These are phyloP conservation scores for Salvia rosmarinus DNA, from an alignment of 257 asterid genomes.

Conservation along the genomic window DNA sequence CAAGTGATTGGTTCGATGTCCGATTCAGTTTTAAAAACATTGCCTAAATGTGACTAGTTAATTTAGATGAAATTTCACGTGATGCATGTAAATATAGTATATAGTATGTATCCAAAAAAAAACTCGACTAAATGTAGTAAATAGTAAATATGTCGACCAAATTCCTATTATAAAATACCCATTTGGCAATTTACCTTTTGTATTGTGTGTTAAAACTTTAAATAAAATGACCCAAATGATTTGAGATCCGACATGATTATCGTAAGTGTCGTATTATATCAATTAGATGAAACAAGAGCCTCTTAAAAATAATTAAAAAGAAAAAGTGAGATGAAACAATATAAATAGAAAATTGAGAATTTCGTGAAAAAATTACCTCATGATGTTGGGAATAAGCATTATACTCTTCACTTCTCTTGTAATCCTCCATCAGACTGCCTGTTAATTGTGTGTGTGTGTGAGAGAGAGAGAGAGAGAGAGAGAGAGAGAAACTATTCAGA, in stretches of 20 bases:
- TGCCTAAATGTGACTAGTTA: too few relatives aligned
- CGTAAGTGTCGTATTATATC: background rate
- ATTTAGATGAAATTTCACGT: too few relatives aligned
- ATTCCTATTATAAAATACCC: background rate
- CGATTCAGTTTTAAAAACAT: too few relatives aligned
- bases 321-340: background rate
- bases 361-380: conserved; percentile 33
- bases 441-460: conserved; percentile 1
- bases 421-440: conserved; percentile 49
- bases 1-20: too few relatives aligned
- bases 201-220: background rate
- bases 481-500: conserved; percentile 10
- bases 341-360: background rate
- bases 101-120: too few relatives aligned
- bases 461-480: conserved; percentile 31
- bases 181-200: background rate
- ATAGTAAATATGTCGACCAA: background rate
- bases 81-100: conserved; percentile 3
- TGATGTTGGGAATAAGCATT: conserved; percentile 37
- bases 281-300: background rate
- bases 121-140: background rate
- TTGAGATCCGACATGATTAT: background rate
- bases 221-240: background rate
- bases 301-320: too few relatives aligned
- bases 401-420: conserved; percentile 45